phyloP scores from a whole-genome alignment of 345 rosid genomes.

The Citrus mangshanensis region DNA sequence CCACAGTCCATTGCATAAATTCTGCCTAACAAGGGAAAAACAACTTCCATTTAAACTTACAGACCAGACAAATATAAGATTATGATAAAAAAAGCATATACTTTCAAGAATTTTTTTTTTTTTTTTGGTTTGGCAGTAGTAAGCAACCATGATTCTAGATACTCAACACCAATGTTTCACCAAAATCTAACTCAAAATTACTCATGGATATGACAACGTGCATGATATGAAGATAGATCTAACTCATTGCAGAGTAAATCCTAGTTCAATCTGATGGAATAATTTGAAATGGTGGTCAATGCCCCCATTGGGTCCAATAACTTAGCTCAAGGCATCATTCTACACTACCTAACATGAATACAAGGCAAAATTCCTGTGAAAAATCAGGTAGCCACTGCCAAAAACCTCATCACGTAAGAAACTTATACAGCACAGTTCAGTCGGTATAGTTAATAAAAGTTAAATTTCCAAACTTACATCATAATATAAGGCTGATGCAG shows the following conservation, averaged over 20 bases:
- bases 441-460: neutral
- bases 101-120: neutral
- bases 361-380: neutral
- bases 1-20: constrained; percentile 89
- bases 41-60: constrained; percentile 10
- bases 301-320: neutral
- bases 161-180: neutral
- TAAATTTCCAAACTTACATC: constrained; percentile 53
- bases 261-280: neutral
- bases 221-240: neutral
- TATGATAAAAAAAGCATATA: neutral
- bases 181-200: neutral
- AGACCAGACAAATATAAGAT: neutral
- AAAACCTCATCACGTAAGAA: neutral
- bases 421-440: neutral
- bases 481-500: constrained; percentile 86
- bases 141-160: neutral
- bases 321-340: neutral
- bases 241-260: neutral
- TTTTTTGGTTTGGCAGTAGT: neutral
- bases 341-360: neutral
- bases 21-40: constrained; percentile 59
- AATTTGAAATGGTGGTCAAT: neutral
- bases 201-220: neutral
- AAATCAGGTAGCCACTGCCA: neutral